Evolutionary conservation across 1,139 yeast genomes (phyloP), one percentile per base, ranked within the genome.

Genomic region (Schwanniomyces etchellsii): DNA sequence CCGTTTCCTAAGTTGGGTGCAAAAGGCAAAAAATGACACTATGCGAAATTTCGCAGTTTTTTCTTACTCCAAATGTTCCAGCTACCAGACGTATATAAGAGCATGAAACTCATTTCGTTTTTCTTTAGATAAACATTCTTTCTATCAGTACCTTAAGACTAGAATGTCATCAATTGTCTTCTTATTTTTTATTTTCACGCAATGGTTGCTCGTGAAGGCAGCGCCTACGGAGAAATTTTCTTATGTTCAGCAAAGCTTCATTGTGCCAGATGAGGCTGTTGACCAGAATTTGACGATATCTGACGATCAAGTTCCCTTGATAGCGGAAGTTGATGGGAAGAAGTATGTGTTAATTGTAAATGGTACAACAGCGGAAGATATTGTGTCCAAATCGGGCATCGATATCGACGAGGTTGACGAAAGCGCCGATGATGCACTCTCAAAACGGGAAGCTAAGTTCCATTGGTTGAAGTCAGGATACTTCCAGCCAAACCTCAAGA

Each of bases 191-290:
- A 36, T 24, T 15, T 7, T 28, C 22, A 28, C 30, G 13, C 11
- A 38, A 16, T 32, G 34, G 13, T 28, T 36, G 26, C 33, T 39
- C 26, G 42, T 39, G 25, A 38, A 40, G 24, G 40, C 38, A 16
- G 36, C 34, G 3, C 32, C 29, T 14, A 25, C 29, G 18, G 21
- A 24, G 7, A 24, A 26, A n/a, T 18, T 32, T 25, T 34, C 30
- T 12, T 30, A 27, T 7, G 20, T 22, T 20, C 17, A 27, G 7
- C 34, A 30, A 7, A 34, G 35, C 24, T 15, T 33, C 22, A 14
- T 35, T 21, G 29, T 44, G 28, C 50, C 52, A 10, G 46, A 43
- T 7, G 43, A 45, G 21, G 46, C 53, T 13, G 33, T 48, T 26
- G 28, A 30, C 20, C 40, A 36, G 24, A 31, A 32, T 13, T 27